These are phyloP conservation scores for Fagopyrum esculentum DNA, from an alignment of 148 eudicot genomes.

Conservation along the genomic window DNA sequence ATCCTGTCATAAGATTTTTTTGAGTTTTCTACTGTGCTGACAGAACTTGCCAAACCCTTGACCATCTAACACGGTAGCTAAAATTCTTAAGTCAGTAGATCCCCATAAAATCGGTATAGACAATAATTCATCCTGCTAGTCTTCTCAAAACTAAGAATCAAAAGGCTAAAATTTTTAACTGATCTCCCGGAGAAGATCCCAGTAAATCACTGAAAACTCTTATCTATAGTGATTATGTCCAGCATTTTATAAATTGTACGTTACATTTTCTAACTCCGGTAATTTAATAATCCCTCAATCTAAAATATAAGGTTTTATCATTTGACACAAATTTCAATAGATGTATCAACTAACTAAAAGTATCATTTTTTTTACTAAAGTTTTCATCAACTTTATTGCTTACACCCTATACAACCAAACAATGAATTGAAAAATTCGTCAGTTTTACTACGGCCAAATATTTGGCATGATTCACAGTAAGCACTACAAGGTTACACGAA, in stretches of 20 bases:
- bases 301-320: too few species aligned
- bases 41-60: background rate
- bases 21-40: background rate
- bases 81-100: background rate
- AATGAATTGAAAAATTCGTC: too few species aligned
- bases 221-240: background rate
- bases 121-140: background rate
- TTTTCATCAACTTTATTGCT: too few species aligned
- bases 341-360: too few species aligned
- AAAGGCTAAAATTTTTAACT: background rate
- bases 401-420: too few species aligned
- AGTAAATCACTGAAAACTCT: background rate
- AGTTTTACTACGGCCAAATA: too few species aligned
- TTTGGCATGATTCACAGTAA: too few species aligned
- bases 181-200: background rate
- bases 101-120: background rate
- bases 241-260: background rate
- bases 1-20: background rate
- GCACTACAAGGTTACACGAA: too few species aligned
- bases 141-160: background rate
- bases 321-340: too few species aligned
- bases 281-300: background rate
- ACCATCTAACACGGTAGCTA: background rate
- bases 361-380: too few species aligned
- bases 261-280: background rate